Evolutionary conservation across 2,329 filamentous ascomycete genomes (phyloP).

Genomic region (Bipolaris cookei): DNA sequence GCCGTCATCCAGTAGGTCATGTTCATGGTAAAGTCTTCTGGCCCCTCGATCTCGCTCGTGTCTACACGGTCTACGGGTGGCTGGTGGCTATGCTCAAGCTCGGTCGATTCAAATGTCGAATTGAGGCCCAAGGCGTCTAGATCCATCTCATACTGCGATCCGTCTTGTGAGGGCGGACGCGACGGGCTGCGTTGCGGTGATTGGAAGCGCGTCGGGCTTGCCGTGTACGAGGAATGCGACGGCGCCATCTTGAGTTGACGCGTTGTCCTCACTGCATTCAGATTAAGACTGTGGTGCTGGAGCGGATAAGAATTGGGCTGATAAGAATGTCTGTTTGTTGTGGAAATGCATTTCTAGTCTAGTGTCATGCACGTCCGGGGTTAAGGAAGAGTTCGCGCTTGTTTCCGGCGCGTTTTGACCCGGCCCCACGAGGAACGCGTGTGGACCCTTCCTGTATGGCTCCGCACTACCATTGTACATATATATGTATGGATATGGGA

Average conservation of each 20-base stretch:
- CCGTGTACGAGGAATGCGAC: constrained; percentile 45
- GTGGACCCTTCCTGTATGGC: too few relatives aligned
- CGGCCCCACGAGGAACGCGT: not conserved
- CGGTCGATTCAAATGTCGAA: constrained; percentile 44
- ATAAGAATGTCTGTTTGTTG: constrained; percentile 28
- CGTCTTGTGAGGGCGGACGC: constrained; percentile 39
- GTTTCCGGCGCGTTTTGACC: not conserved
- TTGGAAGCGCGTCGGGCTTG: constrained; percentile 41
- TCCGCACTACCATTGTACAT: too few relatives aligned
- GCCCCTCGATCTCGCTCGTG: constrained; percentile 51
- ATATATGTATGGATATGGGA: too few relatives aligned
- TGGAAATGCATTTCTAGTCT: constrained; percentile 23
- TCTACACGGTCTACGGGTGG: constrained; percentile 46
- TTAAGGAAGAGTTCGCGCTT: constrained; percentile 2
- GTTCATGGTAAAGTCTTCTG: constrained; percentile 53
- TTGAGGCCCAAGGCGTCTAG: constrained; percentile 48
- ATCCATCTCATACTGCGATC: constrained; percentile 50
- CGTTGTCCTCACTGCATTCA: constrained; percentile 1
- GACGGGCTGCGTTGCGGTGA: constrained; percentile 39
- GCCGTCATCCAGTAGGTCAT: constrained; percentile 53
- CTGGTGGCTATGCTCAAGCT: constrained; percentile 36
- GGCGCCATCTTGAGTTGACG: constrained; percentile 35
- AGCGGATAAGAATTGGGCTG: constrained; percentile 29
- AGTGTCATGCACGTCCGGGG: constrained; percentile 15
- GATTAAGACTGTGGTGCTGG: constrained; percentile 2